phyloP scores from a whole-genome alignment of 2,329 filamentous ascomycete genomes.

The Alternaria panax region DNA sequence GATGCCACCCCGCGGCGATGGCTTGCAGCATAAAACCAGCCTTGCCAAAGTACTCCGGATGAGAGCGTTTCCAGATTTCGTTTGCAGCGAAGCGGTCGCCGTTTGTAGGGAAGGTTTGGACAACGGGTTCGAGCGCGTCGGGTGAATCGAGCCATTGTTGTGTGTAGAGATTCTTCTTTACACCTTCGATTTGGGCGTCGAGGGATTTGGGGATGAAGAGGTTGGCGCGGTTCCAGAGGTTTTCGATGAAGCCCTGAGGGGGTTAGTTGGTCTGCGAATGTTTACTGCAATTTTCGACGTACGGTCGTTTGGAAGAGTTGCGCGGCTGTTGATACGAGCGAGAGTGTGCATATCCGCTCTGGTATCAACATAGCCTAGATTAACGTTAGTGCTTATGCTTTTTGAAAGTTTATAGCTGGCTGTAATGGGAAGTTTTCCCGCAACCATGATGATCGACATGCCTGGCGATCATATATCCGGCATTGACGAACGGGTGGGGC shows the following conservation, averaged over 20 bases:
- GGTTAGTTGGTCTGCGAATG: slow-evolving; percentile 49
- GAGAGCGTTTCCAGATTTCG: slow-evolving; percentile 74
- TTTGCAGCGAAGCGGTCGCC: slow-evolving; percentile 83
- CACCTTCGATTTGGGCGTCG: slow-evolving; percentile 69
- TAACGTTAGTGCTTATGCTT: slow-evolving; percentile 1
- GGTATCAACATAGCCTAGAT: slow-evolving; percentile 55
- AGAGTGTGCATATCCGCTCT: slow-evolving; percentile 57
- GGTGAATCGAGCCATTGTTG: slow-evolving; percentile 67
- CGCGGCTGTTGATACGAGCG: slow-evolving; percentile 59
- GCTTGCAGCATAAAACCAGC: slow-evolving; percentile 79
- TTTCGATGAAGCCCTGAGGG: slow-evolving; percentile 61
- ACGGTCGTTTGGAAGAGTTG: slow-evolving; percentile 56
- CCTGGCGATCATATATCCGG: not conserved
- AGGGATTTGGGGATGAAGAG: slow-evolving; percentile 73
- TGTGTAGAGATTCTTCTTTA: slow-evolving; percentile 72
- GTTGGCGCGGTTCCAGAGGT: slow-evolving; percentile 66
- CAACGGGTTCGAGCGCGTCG: slow-evolving; percentile 59
- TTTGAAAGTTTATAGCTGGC: not conserved
- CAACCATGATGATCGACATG: slow-evolving; percentile 1
- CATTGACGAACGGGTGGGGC: slow-evolving; percentile 14
- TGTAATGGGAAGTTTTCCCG: not conserved
- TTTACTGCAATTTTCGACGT: slow-evolving; percentile 8
- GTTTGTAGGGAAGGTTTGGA: slow-evolving; percentile 71
- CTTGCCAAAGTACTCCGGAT: slow-evolving; percentile 67
- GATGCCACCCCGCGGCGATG: slow-evolving; percentile 79